Evolutionary conservation across 257 asterid species (phyloP).

Genomic region (Nicotiana otophora): DNA sequence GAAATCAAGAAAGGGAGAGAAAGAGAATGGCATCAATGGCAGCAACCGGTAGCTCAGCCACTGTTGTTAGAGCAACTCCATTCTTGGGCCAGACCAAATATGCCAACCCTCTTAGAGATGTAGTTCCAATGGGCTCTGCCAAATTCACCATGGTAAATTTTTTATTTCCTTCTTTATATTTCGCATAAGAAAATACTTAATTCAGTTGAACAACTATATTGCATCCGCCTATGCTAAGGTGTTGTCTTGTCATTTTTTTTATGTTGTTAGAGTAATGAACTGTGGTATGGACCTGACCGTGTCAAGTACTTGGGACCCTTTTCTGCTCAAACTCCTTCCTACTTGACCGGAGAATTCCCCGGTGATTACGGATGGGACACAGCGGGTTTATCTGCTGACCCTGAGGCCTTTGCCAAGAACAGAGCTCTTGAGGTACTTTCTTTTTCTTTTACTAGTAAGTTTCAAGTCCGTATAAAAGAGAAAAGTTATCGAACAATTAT

Average conservation of each 20-base stretch:
- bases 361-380: conserved; percentile 95
- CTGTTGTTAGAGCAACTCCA: conserved; percentile 58
- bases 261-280: conserved; percentile 40
- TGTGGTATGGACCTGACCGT: conserved; percentile 87
- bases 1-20: conserved; percentile 3
- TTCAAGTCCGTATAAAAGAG: neutral
- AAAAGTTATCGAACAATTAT: neutral
- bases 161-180: no score
- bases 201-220: neutral
- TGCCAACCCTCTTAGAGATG: conserved; percentile 53
- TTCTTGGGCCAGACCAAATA: conserved; percentile 70
- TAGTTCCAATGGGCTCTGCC: conserved; percentile 51
- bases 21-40: conserved; percentile 45
- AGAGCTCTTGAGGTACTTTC: conserved; percentile 66
- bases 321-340: conserved; percentile 82
- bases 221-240: neutral
- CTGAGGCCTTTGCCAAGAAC: conserved; percentile 79
- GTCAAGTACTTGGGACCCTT: conserved; percentile 89
- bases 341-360: conserved; percentile 78
- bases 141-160: conserved; percentile 53
- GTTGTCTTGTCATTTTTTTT: neutral
- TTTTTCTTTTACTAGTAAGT: neutral
- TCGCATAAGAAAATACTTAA: neutral
- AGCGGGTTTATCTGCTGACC: conserved; percentile 85
- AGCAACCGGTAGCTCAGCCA: conserved; percentile 48